Conservation (phyloP, 495 filamentous ascomycete species). For the Penicillium longicatenatum region DNA sequence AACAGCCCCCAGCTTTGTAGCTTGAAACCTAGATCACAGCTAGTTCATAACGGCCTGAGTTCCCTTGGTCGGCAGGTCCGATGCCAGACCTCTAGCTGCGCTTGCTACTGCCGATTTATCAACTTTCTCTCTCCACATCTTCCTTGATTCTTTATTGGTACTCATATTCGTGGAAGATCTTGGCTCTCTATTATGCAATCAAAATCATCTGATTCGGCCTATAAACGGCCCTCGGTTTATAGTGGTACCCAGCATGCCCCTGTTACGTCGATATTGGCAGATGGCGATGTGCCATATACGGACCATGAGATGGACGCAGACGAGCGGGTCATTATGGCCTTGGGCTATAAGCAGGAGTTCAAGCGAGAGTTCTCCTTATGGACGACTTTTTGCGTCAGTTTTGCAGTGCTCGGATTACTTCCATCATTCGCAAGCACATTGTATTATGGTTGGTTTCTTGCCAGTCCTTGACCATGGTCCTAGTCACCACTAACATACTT, state of each 20-base stretch:
- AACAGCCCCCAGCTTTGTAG: not conserved
- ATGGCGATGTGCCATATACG: conserved; percentile 62
- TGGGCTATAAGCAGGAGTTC: conserved; percentile 82
- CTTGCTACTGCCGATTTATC: not conserved
- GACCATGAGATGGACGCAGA: conserved; percentile 58
- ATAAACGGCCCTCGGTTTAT: conserved; percentile 22
- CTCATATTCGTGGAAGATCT: not conserved
- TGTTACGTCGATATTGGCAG: conserved; percentile 68
- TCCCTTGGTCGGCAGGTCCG: not conserved
- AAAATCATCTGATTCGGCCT: conserved; percentile 16
- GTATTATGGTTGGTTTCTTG: conserved; percentile 56
- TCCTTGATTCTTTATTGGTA: not conserved
- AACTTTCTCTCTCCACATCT: no score
- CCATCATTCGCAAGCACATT: conserved; percentile 76
- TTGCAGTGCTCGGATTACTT: conserved; percentile 72
- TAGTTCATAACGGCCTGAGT: no score
- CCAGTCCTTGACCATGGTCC: not conserved
- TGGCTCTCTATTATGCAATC: conserved; percentile 1
- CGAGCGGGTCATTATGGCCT: conserved; percentile 67
- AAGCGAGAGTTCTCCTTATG: conserved; percentile 82
- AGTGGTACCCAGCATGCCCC: conserved; percentile 50
- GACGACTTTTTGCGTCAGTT: conserved; percentile 79
- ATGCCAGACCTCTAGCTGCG: not conserved
- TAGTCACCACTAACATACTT: not conserved
- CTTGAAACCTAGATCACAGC: not conserved